Evolutionary conservation across 176 grass and related monocot genomes (phyloP), one percentile per base, ranked within the genome.

Genomic region (Rhynchospora tenuis): DNA sequence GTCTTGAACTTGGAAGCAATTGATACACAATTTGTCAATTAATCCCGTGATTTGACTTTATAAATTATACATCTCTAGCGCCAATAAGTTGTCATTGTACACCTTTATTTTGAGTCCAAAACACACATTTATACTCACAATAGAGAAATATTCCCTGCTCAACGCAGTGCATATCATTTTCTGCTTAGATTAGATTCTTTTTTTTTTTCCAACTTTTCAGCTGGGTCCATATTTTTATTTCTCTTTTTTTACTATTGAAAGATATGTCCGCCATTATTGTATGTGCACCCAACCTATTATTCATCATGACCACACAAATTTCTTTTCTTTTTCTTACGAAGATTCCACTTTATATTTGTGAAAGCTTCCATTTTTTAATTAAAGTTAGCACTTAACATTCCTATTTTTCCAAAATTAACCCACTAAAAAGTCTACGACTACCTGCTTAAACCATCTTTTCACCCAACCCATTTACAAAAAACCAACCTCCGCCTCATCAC

Each of bases 401-500:
- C n/a, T 81, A 43, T 63, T 46, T 80, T 81, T 44, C 78, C 78
- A 19, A 61, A 1, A 81, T 28, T 82, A 67, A 28, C 43, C 54
- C 31, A 61, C 55, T 43, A 44, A n/a, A n/a, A n/a, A 9, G 29
- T 81, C 42, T 59, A 80, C 71, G 5, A 52, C 44, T 38, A 52
- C 42, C 78, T 15, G 29, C 46, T 78, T 57, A 65, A 4, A 4
- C 52, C 27, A 16, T 3, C 26, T 67, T 51, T 82, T 50, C 33
- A 62, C 42, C 47, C 24, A 38, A 29, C 61, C 22, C 43, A 3
- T 68, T 62, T 62, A 45, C 23, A 59, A 81, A 81, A 81, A 81
- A 14, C 44, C 44, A 66, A 51, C 3, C 6, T 29, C 80, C 26
- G 45, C 12, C 27, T 29, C 43, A 0, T 64, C n/a, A 68, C 43